Percentiles rank a stretch among this genome's conserved stretches.
phyloP scores from a whole-genome alignment of 306 rosid genomes.

The Benincasa hispida region DNA sequence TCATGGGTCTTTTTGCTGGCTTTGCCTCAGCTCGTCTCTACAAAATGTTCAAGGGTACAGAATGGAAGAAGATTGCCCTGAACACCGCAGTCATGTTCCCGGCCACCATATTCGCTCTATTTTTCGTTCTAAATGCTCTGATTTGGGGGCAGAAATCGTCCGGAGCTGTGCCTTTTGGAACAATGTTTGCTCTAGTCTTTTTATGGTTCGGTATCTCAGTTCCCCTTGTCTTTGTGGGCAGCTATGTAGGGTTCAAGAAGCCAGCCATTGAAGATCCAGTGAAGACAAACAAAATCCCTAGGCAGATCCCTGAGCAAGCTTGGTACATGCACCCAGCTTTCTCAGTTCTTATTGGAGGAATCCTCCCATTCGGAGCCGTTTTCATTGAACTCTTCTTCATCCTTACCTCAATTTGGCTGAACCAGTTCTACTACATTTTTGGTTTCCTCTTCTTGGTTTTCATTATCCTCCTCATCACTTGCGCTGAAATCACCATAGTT shows the following conservation, averaged over 20 bases:
- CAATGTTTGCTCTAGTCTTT: slow-evolving; percentile 91
- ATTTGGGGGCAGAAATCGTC: slow-evolving; percentile 99
- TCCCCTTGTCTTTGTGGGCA: slow-evolving; percentile 90
- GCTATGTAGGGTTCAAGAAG: slow-evolving; percentile 88
- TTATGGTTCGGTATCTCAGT: slow-evolving; percentile 98
- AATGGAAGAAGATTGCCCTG: slow-evolving; percentile 80
- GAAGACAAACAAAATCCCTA: slow-evolving; percentile 95
- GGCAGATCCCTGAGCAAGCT: slow-evolving; percentile 98
- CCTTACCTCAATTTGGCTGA: slow-evolving; percentile 96
- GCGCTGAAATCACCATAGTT: slow-evolving; percentile 90
- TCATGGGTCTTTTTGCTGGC: slow-evolving; percentile 97
- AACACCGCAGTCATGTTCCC: slow-evolving; percentile 80
- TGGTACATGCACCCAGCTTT: slow-evolving; percentile 96
- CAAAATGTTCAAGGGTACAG: slow-evolving; percentile 89
- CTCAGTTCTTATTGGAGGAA: slow-evolving; percentile 89
- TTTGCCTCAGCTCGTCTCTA: slow-evolving; percentile 73
- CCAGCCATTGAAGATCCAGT: slow-evolving; percentile 95
- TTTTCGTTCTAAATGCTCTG: slow-evolving; percentile 61
- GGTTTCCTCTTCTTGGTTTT: slow-evolving; percentile 97
- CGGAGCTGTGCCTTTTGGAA: slow-evolving; percentile 97
- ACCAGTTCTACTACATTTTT: slow-evolving; percentile 96
- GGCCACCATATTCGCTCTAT: slow-evolving; percentile 53
- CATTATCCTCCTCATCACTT: slow-evolving; percentile 72
- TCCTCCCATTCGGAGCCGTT: slow-evolving; percentile 94
- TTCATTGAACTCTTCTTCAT: slow-evolving; percentile 98